Evolutionary conservation across 225 moss, liverwort and hornwort genomes (phyloP).

Genomic region (Lunularia cruciata): DNA sequence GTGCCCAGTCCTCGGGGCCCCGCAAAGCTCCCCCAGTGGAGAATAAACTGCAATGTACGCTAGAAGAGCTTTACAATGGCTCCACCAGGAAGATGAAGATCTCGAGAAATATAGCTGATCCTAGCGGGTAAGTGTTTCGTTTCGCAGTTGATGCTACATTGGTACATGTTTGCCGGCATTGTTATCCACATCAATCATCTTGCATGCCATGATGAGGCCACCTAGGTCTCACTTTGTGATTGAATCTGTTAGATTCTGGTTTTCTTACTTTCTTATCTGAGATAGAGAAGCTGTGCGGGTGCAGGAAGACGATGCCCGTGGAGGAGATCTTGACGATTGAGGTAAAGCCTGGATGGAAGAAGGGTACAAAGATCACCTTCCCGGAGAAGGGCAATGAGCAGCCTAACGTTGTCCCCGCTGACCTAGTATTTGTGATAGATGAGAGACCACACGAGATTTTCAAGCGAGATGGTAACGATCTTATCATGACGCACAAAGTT

Average conservation of each 20-base stretch:
- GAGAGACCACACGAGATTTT: constrained; percentile 88
- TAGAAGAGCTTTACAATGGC: constrained; percentile 94
- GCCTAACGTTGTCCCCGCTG: constrained; percentile 85
- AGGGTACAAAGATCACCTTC: constrained; percentile 96
- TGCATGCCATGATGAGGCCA: background rate
- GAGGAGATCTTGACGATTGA: constrained; percentile 99
- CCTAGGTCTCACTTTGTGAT: background rate
- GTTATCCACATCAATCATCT: background rate
- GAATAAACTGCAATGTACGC: constrained; percentile 89
- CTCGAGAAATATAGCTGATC: constrained; percentile 94
- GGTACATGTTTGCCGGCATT: background rate
- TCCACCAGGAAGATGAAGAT: constrained; percentile 99
- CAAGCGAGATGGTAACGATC: constrained; percentile 97
- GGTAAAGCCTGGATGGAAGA: constrained; percentile 99
- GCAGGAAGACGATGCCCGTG: constrained; percentile 78
- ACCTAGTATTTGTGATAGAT: constrained; percentile 97
- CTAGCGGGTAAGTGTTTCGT: constrained; percentile 53
- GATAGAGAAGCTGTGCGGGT: background rate
- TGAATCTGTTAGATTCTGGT: background rate
- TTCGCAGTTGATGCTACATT: background rate
- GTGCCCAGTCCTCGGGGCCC: constrained; percentile 75
- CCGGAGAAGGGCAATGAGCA: constrained; percentile 99
- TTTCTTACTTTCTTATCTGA: background rate
- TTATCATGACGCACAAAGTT: constrained; percentile 89
- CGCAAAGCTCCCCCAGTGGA: constrained; percentile 91